These are phyloP conservation scores for Punica granatum DNA, from an alignment of 345 rosid species.

Conservation along the genomic window DNA sequence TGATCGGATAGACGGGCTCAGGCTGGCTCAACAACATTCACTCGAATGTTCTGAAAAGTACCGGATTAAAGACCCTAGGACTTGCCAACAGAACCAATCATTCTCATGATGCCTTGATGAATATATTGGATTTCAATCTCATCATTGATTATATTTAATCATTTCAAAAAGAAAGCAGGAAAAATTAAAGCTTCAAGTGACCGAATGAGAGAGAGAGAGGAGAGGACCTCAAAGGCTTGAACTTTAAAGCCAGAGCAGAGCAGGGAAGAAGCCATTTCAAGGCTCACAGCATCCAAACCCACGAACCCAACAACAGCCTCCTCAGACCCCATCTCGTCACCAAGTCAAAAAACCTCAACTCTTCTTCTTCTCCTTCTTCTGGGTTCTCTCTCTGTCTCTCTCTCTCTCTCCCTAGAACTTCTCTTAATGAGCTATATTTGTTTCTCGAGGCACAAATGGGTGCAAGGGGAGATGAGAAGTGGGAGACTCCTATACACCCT, in stretches of 20 bases:
- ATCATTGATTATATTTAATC: background rate
- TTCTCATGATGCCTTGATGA: background rate
- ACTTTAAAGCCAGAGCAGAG: conserved; percentile 51
- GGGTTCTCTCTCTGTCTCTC: too few species aligned
- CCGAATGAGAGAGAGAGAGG: background rate
- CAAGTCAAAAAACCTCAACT: background rate
- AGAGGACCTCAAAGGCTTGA: conserved; percentile 65
- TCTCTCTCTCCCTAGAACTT: too few species aligned
- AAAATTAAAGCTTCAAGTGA: background rate
- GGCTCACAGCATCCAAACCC: conserved; percentile 54
- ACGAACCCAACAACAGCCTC: conserved; percentile 50
- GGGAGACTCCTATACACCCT: too few species aligned
- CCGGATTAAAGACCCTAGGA: background rate
- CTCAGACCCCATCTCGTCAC: conserved; percentile 2
- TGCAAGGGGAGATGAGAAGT: too few species aligned
- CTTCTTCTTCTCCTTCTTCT: background rate
- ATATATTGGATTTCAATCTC: background rate
- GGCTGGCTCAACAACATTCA: background rate
- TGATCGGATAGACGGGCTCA: background rate
- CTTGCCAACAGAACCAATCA: background rate
- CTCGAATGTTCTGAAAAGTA: background rate
- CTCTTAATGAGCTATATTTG: too few species aligned
- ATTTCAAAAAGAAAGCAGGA: background rate
- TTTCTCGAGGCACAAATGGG: too few species aligned
- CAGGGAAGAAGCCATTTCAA: conserved; percentile 73